phyloP scores from a whole-genome alignment of 129 eudicot genomes.

The Artemisia argyi region DNA sequence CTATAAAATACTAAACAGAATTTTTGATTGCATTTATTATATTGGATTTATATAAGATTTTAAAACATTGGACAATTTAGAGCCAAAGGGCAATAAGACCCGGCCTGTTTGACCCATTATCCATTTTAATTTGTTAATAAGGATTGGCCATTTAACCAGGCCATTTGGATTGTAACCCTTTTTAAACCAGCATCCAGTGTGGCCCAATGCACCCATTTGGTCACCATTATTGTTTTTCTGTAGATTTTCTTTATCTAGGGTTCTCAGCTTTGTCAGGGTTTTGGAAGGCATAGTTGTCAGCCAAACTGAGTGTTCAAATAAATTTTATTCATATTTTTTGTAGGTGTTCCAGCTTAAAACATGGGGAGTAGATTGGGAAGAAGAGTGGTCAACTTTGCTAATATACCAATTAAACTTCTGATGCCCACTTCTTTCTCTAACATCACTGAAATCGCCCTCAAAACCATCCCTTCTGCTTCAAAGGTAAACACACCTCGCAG shows the following conservation, averaged over 20 bases:
- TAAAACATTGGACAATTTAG: no score
- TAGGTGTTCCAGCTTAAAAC: conserved; percentile 22
- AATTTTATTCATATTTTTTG: background rate
- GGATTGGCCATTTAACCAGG: background rate
- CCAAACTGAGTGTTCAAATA: background rate
- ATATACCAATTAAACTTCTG: conserved; percentile 84
- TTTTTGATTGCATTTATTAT: no score
- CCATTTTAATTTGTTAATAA: background rate
- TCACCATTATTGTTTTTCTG: background rate
- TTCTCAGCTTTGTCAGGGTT: background rate
- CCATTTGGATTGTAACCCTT: background rate
- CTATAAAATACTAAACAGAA: conserved; percentile 30
- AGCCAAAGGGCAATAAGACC: background rate
- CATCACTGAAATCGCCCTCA: conserved; percentile 87
- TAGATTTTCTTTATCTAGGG: background rate
- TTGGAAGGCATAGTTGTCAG: background rate
- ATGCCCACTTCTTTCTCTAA: conserved; percentile 91
- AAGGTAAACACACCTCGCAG: conserved; percentile 44
- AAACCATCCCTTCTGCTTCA: conserved; percentile 94
- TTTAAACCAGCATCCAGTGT: background rate
- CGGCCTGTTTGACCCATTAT: background rate
- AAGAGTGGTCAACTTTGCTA: conserved; percentile 80
- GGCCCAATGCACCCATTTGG: background rate
- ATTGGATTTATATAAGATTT: no score
- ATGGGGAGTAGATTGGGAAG: conserved; percentile 87